A percentile compares a stretch with the other conserved stretches of the same genome.
Evolutionary conservation across 163 green algal species (phyloP).

Genomic region (Chlamydomonas reinhardtii): DNA sequence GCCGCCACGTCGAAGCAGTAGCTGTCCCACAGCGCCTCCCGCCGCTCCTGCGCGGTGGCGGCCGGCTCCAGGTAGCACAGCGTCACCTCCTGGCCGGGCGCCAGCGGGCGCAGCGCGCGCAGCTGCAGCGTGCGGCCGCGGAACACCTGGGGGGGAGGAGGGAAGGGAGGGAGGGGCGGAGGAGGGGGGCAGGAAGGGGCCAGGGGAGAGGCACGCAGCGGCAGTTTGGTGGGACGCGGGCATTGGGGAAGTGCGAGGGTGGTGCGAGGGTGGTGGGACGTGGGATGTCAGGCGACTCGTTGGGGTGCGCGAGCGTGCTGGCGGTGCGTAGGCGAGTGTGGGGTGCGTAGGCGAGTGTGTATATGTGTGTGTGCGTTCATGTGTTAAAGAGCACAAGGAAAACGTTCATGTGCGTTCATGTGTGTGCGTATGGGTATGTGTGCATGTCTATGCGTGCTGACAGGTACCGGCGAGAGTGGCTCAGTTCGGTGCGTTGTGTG

Average conservation of each 20-base stretch:
- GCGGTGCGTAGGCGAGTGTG: no score
- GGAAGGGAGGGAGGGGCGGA: background rate
- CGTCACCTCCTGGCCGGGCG: slow-evolving; percentile 71
- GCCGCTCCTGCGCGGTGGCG: slow-evolving; percentile 68
- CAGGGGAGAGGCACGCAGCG: background rate
- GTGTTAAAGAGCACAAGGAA: no score
- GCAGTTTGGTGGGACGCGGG: no score
- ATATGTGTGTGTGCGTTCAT: no score
- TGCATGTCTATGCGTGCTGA: no score
- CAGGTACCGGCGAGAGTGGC: no score
- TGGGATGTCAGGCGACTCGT: no score
- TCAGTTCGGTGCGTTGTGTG: background rate
- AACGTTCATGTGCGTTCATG: no score
- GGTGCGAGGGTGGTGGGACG: no score
- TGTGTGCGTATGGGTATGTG: no score
- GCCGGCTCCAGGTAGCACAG: slow-evolving; percentile 85
- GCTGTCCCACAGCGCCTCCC: slow-evolving; percentile 60
- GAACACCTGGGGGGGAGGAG: background rate
- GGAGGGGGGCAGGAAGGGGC: background rate
- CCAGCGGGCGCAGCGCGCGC: slow-evolving; percentile 62
- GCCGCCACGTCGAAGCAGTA: slow-evolving; percentile 81
- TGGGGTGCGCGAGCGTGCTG: no score
- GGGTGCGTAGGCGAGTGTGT: background rate
- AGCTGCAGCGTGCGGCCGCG: background rate
- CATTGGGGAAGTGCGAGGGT: no score